These are phyloP conservation scores for Strobilomyces echinocephalus DNA, from an alignment of 768 basidiomycete genomes.

Conservation along the genomic window DNA sequence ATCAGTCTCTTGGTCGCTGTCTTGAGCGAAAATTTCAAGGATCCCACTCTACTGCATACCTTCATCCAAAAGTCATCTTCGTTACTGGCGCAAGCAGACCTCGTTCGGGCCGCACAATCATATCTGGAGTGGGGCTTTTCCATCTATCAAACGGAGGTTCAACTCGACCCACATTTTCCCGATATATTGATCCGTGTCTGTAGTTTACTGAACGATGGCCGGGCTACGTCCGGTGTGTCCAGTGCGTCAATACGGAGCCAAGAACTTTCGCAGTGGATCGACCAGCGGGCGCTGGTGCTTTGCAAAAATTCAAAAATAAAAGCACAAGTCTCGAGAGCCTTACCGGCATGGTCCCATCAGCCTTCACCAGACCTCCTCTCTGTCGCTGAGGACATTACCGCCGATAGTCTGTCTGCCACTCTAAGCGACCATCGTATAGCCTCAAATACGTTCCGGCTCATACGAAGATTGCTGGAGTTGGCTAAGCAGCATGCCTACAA, in stretches of 20 bases:
- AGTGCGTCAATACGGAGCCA: constrained; percentile 34
- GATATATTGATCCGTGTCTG: constrained; percentile 68
- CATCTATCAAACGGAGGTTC: constrained; percentile 38
- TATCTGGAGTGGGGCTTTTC: constrained; percentile 75
- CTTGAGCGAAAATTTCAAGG: constrained; percentile 49
- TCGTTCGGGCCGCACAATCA: constrained; percentile 65
- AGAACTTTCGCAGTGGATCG: constrained; percentile 62
- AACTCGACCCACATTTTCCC: constrained; percentile 51
- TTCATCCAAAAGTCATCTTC: constrained; percentile 64
- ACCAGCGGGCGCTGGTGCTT: constrained; percentile 45
- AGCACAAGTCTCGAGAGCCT: constrained; percentile 46
- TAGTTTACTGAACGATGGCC: constrained; percentile 54
- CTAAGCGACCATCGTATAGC: constrained; percentile 57
- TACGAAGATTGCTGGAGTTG: constrained; percentile 56
- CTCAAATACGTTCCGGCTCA: constrained; percentile 74
- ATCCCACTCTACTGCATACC: constrained; percentile 58
- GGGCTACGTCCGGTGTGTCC: constrained; percentile 28
- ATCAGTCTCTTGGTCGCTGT: constrained; percentile 71
- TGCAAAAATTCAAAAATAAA: constrained; percentile 35
- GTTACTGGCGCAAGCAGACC: constrained; percentile 62
- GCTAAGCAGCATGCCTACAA: constrained; percentile 37
- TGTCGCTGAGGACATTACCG: constrained; percentile 42
- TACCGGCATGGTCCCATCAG: constrained; percentile 74
- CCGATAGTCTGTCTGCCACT: constrained; percentile 46
- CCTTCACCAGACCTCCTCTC: constrained; percentile 45